A percentile compares a stretch with the other conserved stretches of the same genome.
Conservation (phyloP, 805 yeast genomes). For the Tanozyma kutaoensis region DNA sequence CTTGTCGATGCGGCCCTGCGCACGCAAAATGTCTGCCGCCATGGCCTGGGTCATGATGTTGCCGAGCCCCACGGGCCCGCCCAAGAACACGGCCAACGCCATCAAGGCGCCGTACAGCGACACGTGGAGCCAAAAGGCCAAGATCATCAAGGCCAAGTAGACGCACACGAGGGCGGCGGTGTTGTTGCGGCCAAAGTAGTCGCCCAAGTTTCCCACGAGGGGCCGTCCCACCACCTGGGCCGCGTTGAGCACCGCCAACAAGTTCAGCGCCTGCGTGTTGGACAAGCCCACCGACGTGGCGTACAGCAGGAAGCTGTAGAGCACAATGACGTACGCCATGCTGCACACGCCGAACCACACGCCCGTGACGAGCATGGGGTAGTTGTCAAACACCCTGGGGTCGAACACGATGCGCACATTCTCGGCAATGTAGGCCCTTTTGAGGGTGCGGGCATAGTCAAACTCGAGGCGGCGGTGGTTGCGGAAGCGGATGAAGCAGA, state of each 20-base stretch:
- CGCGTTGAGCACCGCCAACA: conserved; percentile 25
- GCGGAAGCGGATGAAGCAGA: too few species aligned
- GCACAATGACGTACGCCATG: conserved; percentile 21
- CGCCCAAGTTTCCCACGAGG: conserved; percentile 32
- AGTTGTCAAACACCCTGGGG: conserved; percentile 10
- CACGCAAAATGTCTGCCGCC: conserved; percentile 5
- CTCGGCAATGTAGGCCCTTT: too few species aligned
- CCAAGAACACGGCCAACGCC: conserved; percentile 17
- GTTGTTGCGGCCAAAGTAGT: conserved; percentile 33
- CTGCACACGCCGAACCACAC: conserved; percentile 24
- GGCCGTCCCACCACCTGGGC: conserved; percentile 39
- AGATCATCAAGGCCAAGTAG: conserved; percentile 11
- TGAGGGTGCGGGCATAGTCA: too few species aligned
- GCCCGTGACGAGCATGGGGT: conserved; percentile 11
- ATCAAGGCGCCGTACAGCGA: conserved; percentile 15
- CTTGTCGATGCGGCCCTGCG: conserved; percentile 5
- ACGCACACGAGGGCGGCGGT: conserved; percentile 10
- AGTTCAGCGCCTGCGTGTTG: conserved; percentile 14
- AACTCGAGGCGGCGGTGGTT: too few species aligned
- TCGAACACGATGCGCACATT: conserved; percentile 21
- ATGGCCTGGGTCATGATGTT: conserved; percentile 3
- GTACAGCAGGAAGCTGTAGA: conserved; percentile 25
- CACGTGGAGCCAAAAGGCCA: conserved; percentile 27
- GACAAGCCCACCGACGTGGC: conserved; percentile 31
- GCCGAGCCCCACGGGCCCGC: conserved; percentile 18